These are phyloP conservation scores for Linum lewisii DNA, from an alignment of 345 rosid species.

Conservation along the genomic window DNA sequence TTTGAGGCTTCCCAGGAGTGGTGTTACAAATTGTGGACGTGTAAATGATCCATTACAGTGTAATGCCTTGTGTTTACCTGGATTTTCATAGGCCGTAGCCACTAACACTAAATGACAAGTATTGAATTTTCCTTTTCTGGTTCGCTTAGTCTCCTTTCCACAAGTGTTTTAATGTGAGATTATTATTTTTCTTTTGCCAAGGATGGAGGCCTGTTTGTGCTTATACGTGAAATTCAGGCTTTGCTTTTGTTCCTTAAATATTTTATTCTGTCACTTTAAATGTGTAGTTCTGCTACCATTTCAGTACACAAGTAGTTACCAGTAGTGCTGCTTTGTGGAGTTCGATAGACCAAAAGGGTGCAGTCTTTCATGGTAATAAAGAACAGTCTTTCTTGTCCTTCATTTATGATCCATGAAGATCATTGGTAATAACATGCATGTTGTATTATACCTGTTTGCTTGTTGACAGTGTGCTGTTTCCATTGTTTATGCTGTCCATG, in stretches of 20 bases:
- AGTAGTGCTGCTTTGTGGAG: background rate
- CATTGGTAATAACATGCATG: constrained; percentile 1
- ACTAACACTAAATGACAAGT: background rate
- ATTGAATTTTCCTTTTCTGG: too few relatives aligned
- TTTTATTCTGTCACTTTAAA: too few relatives aligned
- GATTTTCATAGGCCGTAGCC: background rate
- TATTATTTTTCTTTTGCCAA: background rate
- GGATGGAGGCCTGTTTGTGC: background rate
- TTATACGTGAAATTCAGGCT: background rate
- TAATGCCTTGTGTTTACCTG: background rate
- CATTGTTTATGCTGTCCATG: constrained; percentile 9
- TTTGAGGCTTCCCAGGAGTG: background rate
- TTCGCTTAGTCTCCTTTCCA: background rate
- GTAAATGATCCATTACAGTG: background rate
- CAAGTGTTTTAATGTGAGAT: background rate
- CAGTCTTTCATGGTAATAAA: too few relatives aligned
- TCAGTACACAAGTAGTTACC: too few relatives aligned
- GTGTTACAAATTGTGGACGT: background rate
- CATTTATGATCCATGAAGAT: background rate
- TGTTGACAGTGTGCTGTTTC: constrained; percentile 10
- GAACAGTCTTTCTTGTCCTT: background rate
- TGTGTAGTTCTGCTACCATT: too few relatives aligned
- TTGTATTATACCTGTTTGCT: constrained; percentile 1
- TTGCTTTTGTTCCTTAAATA: too few relatives aligned
- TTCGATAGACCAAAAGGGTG: background rate